Conservation (phyloP, 1,284 basidiomycete genomes). For the Leccinum pachyderme region DNA sequence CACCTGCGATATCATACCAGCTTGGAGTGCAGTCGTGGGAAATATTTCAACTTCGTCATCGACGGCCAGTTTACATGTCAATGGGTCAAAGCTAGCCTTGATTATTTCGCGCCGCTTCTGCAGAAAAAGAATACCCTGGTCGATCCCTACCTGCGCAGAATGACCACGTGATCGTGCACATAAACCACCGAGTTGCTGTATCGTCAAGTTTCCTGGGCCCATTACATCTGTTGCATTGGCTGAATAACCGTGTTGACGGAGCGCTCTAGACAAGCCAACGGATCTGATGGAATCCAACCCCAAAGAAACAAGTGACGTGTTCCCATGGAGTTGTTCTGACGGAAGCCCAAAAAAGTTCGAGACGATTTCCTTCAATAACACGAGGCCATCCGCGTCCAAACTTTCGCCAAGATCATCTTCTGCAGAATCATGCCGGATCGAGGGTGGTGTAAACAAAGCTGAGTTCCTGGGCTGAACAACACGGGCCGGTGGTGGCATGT, state of each 20-base stretch:
- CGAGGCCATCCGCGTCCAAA: slow-evolving; percentile 11
- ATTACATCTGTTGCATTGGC: slow-evolving; percentile 39
- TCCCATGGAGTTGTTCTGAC: slow-evolving; percentile 25
- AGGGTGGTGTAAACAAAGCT: not conserved
- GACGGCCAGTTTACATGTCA: slow-evolving; percentile 17
- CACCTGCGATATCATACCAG: slow-evolving; percentile 53
- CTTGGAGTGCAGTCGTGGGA: slow-evolving; percentile 45
- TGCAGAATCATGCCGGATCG: not conserved
- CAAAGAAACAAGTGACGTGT: slow-evolving; percentile 43
- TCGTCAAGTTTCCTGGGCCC: slow-evolving; percentile 10
- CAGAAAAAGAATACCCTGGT: slow-evolving; percentile 7
- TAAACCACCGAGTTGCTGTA: slow-evolving; percentile 7
- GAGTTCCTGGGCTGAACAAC: not conserved
- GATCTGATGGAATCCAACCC: slow-evolving; percentile 51
- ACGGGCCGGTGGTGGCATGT: not conserved
- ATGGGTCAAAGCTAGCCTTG: slow-evolving; percentile 13
- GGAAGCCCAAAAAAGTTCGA: slow-evolving; percentile 39
- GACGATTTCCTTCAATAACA: slow-evolving; percentile 29
- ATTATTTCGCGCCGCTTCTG: slow-evolving; percentile 13
- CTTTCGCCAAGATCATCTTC: slow-evolving; percentile 5
- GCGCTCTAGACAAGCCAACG: slow-evolving; percentile 39
- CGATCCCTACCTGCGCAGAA: slow-evolving; percentile 1
- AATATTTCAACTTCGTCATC: slow-evolving; percentile 38
- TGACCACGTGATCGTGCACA: not conserved
- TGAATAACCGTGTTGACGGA: slow-evolving; percentile 35